Base-by-base conservation (phyloP, 2,329 filamentous ascomycete species). In the Talaromyces rugulosus region DNA sequence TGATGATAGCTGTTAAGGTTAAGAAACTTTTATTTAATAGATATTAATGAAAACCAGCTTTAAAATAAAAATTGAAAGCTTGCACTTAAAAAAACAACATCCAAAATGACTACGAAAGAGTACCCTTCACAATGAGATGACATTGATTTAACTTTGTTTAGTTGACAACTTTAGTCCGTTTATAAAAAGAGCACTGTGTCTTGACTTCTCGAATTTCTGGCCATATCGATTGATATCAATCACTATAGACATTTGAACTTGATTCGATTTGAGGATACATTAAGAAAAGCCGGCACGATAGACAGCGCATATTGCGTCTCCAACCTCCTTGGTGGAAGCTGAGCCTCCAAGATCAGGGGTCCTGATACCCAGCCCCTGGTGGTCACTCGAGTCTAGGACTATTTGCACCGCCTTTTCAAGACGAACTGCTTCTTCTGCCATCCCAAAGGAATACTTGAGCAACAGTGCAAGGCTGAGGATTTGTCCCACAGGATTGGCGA, bases 381-480 rank as follows among this genome's bases (percentile, higher is more conserved):
- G 12, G 18, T 55, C 75, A 23, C 89, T 89, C 60, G 78, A 83
- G 71, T 96, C 91, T 63, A 96, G 87, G 57, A 88, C 88, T 55
- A 80, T 83, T 72, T 84, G 85, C 59, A 95, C 91, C 2, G 92
- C 91, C 64, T 87, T 83, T 78, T 96, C 91, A 64, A 96, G 85
- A 56, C 87, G 85, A 61, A 84, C 81, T 18, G 91, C 88, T 76
- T 96, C 87, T 58, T 85, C 81, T 14, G 88, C 85, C 67, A 92
- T 84, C 69, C 87, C 86, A 59, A 96, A 83, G 12, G 90, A 94
- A 81, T 96, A 96, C 71, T 89, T 87, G 69, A 96, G 83, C 87
- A 96, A 89, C 91, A 96, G 96, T 71, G 90, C 90, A 9, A 94
- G 83, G 3, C 90, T 94, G 31, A 96, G 83, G 64, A 96, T 89